Base-by-base conservation (phyloP, 176 grass and related monocot species). In the Tuctoria greenei region DNA sequence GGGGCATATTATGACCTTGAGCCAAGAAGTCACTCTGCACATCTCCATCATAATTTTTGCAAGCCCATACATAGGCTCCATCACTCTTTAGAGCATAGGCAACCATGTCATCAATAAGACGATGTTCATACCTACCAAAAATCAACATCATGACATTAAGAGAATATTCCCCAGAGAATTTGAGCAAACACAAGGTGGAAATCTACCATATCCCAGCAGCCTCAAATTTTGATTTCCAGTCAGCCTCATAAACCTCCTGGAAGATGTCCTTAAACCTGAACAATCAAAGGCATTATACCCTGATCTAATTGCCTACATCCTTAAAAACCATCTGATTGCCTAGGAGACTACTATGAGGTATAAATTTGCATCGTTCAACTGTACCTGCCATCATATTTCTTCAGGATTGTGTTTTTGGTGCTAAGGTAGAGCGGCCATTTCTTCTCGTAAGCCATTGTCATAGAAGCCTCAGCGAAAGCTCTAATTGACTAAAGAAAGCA, bases 41-140 rank as follows among this genome's bases (percentile, higher is more conserved):
- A 87, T 97, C 93, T 86, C 93, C 93, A 65, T 97, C 93, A 21
- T 97, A 97, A 59, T 97, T 97, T 72, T 97, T 97, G 73, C 93
- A 97, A 76, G 93, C 93, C 93, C 93, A 97, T 38, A 97, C 93
- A 74, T 97, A 97, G 38, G 77, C 93, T 50, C 93, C 93, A 70
- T 93, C 90, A 18, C 93, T 97, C 90, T 97, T 97, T 47, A 97
- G 74, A 50, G 94, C 94, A 88, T 97, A 97, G 6, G 94, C 94
- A 63, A 97, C 94, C 94, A 97, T 97, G 86, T 97, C 94, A 85
- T 97, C 94, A 58, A 97, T 97, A 49, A 97, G 89, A 64, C 94
- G 88, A 66, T 97, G 94, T 46, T 97, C 94, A 72, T 97, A 97
- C 94, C 94, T 97, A 44, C 51, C 16, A 73, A 38, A 83, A 79